Conservation (phyloP, 2,329 filamentous ascomycete genomes). For the Diaporthe destruens region DNA sequence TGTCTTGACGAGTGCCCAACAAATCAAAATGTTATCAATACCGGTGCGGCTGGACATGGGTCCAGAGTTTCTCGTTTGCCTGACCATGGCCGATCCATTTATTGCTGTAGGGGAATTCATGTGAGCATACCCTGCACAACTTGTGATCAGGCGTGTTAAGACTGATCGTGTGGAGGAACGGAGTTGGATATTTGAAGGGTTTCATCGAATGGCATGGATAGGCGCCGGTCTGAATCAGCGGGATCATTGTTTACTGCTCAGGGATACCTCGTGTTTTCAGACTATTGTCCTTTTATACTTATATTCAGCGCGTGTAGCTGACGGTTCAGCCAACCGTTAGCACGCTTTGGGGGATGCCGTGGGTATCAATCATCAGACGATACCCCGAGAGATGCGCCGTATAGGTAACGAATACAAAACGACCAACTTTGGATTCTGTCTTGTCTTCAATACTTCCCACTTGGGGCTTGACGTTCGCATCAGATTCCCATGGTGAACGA, state of each 20-base stretch:
- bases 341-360: neutral
- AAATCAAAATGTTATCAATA: no score
- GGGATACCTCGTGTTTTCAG: conserved; percentile 14
- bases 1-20: neutral
- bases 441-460: neutral
- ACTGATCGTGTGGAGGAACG: neutral
- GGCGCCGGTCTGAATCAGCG: conserved; percentile 8
- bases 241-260: conserved; percentile 5
- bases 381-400: neutral
- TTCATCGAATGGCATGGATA: conserved; percentile 13
- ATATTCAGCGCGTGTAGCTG: no score
- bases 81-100: neutral
- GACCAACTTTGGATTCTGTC: neutral
- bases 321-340: neutral
- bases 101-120: neutral
- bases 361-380: neutral
- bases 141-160: neutral
- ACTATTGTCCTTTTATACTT: neutral
- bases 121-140: neutral
- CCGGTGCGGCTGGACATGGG: neutral
- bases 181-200: conserved; percentile 6
- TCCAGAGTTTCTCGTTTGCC: no score
- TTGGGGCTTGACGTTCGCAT: conserved; percentile 14
- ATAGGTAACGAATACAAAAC: neutral
- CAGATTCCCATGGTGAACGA: neutral